phyloP scores from a whole-genome alignment of 2,329 filamentous ascomycete species.

The Sporothrix humicola region DNA sequence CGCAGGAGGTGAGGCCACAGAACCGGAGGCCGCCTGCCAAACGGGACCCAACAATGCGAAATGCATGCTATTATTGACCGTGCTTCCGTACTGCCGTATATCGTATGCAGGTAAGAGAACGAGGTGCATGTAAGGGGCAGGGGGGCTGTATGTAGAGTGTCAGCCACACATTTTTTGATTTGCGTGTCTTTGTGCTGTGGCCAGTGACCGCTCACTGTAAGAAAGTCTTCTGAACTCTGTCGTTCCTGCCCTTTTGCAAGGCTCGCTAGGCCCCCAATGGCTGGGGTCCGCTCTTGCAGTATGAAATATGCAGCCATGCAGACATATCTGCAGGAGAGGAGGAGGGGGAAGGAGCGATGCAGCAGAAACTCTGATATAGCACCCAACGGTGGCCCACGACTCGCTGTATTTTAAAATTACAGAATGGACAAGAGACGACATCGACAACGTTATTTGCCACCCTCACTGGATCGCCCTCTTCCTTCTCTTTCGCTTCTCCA shows the following conservation, averaged over 20 bases:
- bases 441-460: not conserved
- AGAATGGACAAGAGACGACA: not conserved
- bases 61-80: not conserved
- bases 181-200: not conserved
- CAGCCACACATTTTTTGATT: not conserved
- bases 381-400: not conserved
- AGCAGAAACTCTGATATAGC: not conserved
- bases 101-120: conserved; percentile 19
- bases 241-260: too few relatives aligned
- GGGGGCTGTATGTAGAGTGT: not conserved
- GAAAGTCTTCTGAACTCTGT: too few relatives aligned
- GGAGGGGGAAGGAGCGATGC: not conserved
- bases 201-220: not conserved
- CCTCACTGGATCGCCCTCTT: not conserved
- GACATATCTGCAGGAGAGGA: conserved; percentile 12
- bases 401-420: conserved; percentile 7
- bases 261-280: too few relatives aligned
- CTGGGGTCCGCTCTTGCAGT: not conserved
- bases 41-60: not conserved
- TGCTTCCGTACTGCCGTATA: not conserved
- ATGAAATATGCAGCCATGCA: not conserved
- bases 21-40: conserved; percentile 27
- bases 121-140: conserved; percentile 21
- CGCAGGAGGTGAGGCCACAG: conserved; percentile 17
- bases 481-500: conserved; percentile 6